A percentile compares a stretch with the other conserved stretches of the same genome.
These are phyloP conservation scores for Ophiosphaerella narmari DNA, from an alignment of 2,329 filamentous ascomycete species.

Conservation along the genomic window DNA sequence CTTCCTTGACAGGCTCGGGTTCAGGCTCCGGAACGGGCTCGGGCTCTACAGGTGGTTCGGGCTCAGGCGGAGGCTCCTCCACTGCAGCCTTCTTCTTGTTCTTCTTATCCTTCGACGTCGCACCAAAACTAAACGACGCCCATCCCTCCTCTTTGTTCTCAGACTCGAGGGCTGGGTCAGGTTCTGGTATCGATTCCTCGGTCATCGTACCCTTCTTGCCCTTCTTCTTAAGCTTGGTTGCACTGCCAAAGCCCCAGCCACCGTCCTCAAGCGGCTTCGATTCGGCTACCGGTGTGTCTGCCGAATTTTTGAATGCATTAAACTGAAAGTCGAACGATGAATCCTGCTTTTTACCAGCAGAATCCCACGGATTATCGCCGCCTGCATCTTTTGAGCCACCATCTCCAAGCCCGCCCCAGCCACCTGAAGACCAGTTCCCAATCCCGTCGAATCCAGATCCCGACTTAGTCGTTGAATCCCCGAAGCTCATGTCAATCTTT, in stretches of 20 bases:
- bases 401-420: constrained; percentile 28
- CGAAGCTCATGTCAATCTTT: constrained; percentile 55
- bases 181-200: constrained; percentile 31
- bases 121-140: constrained; percentile 34
- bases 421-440: constrained; percentile 28
- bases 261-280: constrained; percentile 34
- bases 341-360: constrained; percentile 43
- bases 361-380: constrained; percentile 40
- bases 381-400: constrained; percentile 39
- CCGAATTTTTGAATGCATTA: constrained; percentile 32
- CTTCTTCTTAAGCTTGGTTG: constrained; percentile 53
- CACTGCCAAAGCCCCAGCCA: constrained; percentile 37
- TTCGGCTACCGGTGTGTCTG: constrained; percentile 19
- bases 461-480: constrained; percentile 34
- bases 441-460: constrained; percentile 25
- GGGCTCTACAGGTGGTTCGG: too few relatives aligned
- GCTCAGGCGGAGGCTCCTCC: constrained; percentile 22
- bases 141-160: constrained; percentile 33
- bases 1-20: constrained; percentile 27
- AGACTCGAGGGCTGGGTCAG: constrained; percentile 25
- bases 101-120: constrained; percentile 38
- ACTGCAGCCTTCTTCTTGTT: constrained; percentile 40
- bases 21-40: constrained; percentile 7
- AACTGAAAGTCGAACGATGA: constrained; percentile 43
- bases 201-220: constrained; percentile 40